A percentile compares a stretch with the other conserved stretches of the same genome.
Conservation (phyloP, 2,329 filamentous ascomycete genomes). For the Cladorrhinum sp. region DNA sequence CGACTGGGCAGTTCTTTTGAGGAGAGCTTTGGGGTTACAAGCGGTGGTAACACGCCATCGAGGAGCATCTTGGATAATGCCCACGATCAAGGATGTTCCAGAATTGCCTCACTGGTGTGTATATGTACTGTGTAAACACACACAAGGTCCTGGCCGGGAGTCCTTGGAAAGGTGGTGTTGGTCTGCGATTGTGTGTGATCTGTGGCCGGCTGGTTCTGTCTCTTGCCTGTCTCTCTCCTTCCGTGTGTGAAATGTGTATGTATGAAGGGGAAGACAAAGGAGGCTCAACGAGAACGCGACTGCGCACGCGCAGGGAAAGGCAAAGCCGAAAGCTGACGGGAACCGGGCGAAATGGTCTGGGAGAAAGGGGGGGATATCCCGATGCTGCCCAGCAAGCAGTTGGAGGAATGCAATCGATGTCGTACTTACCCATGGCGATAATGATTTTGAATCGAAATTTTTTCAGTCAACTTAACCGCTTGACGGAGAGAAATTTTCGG, state of each 20-base stretch:
- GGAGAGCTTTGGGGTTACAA: slow-evolving; percentile 28
- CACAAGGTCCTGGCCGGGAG: slow-evolving; percentile 1
- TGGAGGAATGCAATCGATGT: slow-evolving; percentile 16
- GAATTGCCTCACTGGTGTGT: slow-evolving; percentile 5
- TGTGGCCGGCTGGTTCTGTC: background rate
- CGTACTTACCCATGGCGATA: slow-evolving; percentile 28
- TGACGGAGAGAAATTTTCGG: slow-evolving; percentile 27
- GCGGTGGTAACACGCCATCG: slow-evolving; percentile 37
- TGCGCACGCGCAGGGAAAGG: slow-evolving; percentile 5
- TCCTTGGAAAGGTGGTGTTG: background rate
- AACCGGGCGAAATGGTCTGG: background rate
- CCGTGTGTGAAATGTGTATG: background rate
- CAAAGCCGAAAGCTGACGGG: slow-evolving; percentile 8
- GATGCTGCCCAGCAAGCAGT: slow-evolving; percentile 1
- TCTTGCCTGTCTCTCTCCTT: background rate
- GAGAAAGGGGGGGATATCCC: slow-evolving; percentile 1
- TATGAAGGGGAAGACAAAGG: background rate
- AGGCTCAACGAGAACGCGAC: slow-evolving; percentile 8
- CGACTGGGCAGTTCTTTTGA: slow-evolving; percentile 11
- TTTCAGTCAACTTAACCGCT: slow-evolving; percentile 30
- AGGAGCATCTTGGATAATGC: slow-evolving; percentile 30
- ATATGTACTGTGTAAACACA: background rate
- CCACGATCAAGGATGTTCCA: slow-evolving; percentile 19
- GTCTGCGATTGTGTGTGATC: background rate
- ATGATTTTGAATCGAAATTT: slow-evolving; percentile 20